phyloP scores from a whole-genome alignment of 2,329 filamentous ascomycete species.

The Colletotrichum godetiae region DNA sequence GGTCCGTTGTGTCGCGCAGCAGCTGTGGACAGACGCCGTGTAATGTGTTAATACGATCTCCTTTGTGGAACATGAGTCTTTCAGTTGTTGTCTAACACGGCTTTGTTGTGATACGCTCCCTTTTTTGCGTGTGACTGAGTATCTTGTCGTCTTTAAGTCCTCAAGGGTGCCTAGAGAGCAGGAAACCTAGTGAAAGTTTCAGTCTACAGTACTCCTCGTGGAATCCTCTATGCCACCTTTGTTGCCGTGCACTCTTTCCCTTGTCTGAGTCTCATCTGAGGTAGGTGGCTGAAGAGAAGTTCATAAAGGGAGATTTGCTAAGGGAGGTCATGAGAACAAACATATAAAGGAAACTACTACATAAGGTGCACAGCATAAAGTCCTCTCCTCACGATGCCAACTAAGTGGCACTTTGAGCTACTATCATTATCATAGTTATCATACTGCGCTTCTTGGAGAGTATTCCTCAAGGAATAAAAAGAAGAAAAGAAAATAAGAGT shows the following conservation, averaged over 20 bases:
- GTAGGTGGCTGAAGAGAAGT: not conserved
- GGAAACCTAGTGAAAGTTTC: not conserved
- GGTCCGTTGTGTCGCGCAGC: not conserved
- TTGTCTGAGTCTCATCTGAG: not conserved
- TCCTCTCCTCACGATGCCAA: too few species aligned
- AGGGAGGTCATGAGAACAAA: not conserved
- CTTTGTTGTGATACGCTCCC: not conserved
- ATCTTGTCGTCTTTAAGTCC: not conserved
- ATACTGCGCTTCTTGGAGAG: too few species aligned
- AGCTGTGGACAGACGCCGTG: not conserved
- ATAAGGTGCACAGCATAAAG: too few species aligned
- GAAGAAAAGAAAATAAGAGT: too few species aligned
- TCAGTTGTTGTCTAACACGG: not conserved
- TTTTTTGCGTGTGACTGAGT: not conserved
- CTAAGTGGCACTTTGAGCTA: too few species aligned
- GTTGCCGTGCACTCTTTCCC: not conserved
- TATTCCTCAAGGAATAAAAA: too few species aligned
- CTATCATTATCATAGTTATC: too few species aligned
- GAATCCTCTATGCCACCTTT: not conserved
- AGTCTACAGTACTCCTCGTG: not conserved
- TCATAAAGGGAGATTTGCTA: not conserved
- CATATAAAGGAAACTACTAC: too few species aligned
- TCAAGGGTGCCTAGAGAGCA: not conserved
- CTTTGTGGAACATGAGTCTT: slow-evolving; percentile 10
- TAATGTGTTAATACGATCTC: slow-evolving; percentile 36